Base-by-base conservation (phyloP, 139 green algal genomes). In the Limnomonas spitsbergensis region DNA sequence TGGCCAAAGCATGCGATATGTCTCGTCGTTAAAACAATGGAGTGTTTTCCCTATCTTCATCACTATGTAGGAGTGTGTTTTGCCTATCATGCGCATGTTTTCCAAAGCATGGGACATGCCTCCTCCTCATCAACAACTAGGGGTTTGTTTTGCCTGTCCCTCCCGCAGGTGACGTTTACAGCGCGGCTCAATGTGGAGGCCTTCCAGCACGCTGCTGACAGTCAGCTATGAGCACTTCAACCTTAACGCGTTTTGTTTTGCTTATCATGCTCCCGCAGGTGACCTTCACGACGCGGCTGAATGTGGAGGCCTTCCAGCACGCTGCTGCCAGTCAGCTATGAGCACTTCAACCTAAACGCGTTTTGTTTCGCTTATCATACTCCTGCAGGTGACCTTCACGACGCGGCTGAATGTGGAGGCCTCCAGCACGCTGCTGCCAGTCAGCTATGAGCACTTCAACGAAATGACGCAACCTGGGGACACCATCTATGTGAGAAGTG, bases 181-280 rank as follows among this genome's bases (percentile, higher is more conserved):
- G 78, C 81, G 29, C 81, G 81, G 20, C 56, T 79, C 73, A 81
- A 83, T 36, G 86, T 84, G 2, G 78, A 88, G 73, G 84, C 83
- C 47, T 85, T 40, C 29, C 52, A 75, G 40, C n/a, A 77, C 73
- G 1, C 34, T 94, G 26, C 86, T 97, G 52, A 92, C 94, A 29
- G 81, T 97, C 54, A 93, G 88, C 34, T 98, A 95, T 80, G 39
- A 76, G 66, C 90, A 93, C 69, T 91, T 97, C 67, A 78, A n/a
- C n/a, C n/a, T n/a, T n/a, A n/a, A n/a, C n/a, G n/a, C n/a, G n/a
- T n/a, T n/a, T n/a, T n/a, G n/a, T n/a, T n/a, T n/a, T n/a, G n/a
- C n/a, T n/a, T n/a, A n/a, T n/a, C n/a, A n/a, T n/a, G n/a, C n/a
- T n/a, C n/a, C n/a, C 42, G 38, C 2, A 68, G 37, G 40, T 83